phyloP scores from a whole-genome alignment of 2,329 filamentous ascomycete genomes.

The Gremmenia infestans region DNA sequence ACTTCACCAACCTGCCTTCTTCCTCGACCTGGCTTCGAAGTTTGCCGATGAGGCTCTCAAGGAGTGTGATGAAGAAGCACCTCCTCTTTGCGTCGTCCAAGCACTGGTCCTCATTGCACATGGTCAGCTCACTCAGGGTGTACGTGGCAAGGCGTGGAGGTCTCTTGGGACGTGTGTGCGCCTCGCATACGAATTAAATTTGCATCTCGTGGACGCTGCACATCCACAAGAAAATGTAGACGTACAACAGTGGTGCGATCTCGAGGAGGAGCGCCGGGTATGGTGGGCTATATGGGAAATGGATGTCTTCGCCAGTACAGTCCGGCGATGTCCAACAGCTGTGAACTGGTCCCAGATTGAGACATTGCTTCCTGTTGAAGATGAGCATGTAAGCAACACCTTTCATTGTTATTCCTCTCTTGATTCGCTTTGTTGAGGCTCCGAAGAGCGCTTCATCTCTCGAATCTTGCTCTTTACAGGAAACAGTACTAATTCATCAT shows the following conservation, averaged over 20 bases:
- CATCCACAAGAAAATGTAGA: slow-evolving; percentile 8
- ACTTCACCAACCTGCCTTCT: not conserved
- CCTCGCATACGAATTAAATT: slow-evolving; percentile 17
- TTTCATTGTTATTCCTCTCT: too few species aligned
- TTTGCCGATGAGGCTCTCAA: slow-evolving; percentile 29
- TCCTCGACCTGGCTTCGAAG: slow-evolving; percentile 22
- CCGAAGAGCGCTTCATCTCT: too few species aligned
- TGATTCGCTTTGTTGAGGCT: too few species aligned
- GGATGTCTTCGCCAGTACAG: slow-evolving; percentile 38
- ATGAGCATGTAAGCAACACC: slow-evolving; percentile 15
- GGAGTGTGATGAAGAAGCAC: slow-evolving; percentile 30
- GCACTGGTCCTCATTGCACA: slow-evolving; percentile 33
- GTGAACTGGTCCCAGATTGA: slow-evolving; percentile 35
- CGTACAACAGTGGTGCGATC: slow-evolving; percentile 19
- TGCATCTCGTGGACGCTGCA: slow-evolving; percentile 13
- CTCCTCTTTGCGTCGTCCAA: slow-evolving; percentile 35
- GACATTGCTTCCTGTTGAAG: slow-evolving; percentile 33
- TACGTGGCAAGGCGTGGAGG: slow-evolving; percentile 35
- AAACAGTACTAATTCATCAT: too few species aligned
- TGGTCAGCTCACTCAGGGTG: slow-evolving; percentile 33
- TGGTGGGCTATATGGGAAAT: slow-evolving; percentile 42
- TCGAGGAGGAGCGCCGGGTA: slow-evolving; percentile 35
- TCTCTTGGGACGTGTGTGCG: slow-evolving; percentile 29
- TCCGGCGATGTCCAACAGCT: slow-evolving; percentile 34
- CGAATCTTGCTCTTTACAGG: too few species aligned